Evolutionary conservation across 140 eudicot species (phyloP).

Genomic region (Flaveria floridana): DNA sequence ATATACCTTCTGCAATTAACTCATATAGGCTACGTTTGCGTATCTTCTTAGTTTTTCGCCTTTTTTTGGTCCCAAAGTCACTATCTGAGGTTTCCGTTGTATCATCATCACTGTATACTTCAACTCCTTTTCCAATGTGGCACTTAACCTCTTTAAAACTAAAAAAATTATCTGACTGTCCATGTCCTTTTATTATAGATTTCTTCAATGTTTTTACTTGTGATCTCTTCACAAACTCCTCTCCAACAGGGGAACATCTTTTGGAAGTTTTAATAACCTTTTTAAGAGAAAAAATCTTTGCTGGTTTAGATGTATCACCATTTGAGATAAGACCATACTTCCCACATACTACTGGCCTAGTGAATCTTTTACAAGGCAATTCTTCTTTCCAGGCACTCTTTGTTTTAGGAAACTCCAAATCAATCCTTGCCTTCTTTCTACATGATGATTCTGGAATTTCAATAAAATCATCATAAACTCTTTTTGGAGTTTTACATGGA

Average conservation of each 20-base stretch:
- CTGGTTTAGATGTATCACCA: constrained; percentile 55
- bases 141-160: constrained; percentile 25
- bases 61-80: constrained; percentile 28
- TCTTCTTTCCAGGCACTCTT: constrained; percentile 31
- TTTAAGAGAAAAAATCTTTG: constrained; percentile 52
- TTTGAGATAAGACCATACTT: constrained; percentile 68
- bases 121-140: constrained; percentile 21
- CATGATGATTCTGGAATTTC: constrained; percentile 35
- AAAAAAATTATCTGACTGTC: constrained; percentile 20
- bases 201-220: constrained; percentile 32
- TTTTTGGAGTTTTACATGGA: constrained; percentile 21
- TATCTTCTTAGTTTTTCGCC: constrained; percentile 44
- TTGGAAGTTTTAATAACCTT: constrained; percentile 47
- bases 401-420: constrained; percentile 24
- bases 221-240: constrained; percentile 30
- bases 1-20: constrained; percentile 50
- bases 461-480: constrained; percentile 32
- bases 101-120: constrained; percentile 31
- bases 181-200: constrained; percentile 30
- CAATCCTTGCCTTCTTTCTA: constrained; percentile 40
- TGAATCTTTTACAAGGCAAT: constrained; percentile 24
- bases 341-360: constrained; percentile 61
- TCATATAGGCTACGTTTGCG: constrained; percentile 62
- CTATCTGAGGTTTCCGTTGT: constrained; percentile 27
- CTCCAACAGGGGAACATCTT: constrained; percentile 38